phyloP scores from a whole-genome alignment of 371 early-diverging fungal species.

The Nematocida sp. region DNA sequence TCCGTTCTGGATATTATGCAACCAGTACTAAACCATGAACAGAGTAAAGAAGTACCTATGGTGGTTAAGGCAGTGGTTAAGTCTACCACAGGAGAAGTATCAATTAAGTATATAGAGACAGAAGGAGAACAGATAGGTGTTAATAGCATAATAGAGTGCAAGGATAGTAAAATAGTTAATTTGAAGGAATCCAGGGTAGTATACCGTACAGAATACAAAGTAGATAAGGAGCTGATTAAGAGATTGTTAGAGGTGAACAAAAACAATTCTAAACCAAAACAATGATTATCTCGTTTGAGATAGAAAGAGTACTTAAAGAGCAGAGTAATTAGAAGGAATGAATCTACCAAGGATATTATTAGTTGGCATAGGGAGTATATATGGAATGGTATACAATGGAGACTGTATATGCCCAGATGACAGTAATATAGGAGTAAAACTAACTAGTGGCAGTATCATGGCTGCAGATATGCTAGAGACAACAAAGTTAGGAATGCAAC shows the following conservation, averaged over 20 bases:
- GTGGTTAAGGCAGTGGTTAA: slow-evolving; percentile 25
- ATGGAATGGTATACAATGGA: not conserved
- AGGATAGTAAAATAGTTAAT: not conserved
- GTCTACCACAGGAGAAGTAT: not conserved
- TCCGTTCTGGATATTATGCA: slow-evolving; percentile 30
- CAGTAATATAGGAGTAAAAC: not conserved
- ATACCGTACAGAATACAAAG: not conserved
- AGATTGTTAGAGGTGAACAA: not conserved
- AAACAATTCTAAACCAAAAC: too few species aligned
- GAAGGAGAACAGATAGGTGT: slow-evolving; percentile 5
- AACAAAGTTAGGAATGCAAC: not conserved
- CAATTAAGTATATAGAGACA: slow-evolving; percentile 36
- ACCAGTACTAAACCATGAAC: slow-evolving; percentile 26
- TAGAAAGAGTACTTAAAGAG: not conserved
- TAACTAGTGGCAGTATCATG: not conserved
- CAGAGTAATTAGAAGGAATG: not conserved
- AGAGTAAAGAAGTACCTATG: not conserved
- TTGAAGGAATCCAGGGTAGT: not conserved
- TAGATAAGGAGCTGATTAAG: not conserved
- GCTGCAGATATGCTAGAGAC: not conserved
- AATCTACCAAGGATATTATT: not conserved
- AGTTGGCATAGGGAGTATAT: not conserved
- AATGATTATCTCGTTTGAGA: not conserved
- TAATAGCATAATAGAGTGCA: not conserved
- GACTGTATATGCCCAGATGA: slow-evolving; percentile 37